Evolutionary conservation across 805 yeast species (phyloP), one percentile per base, ranked within the genome.

Genomic region (Phaffomyces antillensis): DNA sequence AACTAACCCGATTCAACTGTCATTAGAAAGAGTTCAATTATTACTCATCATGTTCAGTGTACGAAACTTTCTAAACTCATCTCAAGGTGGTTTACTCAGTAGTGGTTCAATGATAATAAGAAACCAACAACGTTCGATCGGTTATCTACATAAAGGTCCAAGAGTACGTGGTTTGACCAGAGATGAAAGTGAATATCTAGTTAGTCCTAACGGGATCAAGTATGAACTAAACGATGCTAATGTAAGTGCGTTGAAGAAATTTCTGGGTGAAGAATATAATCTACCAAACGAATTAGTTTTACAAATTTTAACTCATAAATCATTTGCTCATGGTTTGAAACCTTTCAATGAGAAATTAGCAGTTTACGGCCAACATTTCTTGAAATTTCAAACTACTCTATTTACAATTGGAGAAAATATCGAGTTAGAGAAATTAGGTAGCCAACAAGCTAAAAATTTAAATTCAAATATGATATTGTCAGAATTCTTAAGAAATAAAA

Each of bases 291-390:
- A 73, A 7, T 53, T 83, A 47, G 66, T 83, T 20, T 69, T 88
- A 49, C 98, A 91, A 67, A 80, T 86, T 36, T 68, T 90, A 56
- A 90, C 97, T 7, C 97, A 91, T 68, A 91, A 91, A 67, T 86
- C 96, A 20, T 91, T 89, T 71, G 95, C 95, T 6, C 95, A 87
- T 66, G 97, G 96, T 10, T 70, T 76, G 50, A 79, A 82, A 55
- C 96, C 97, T 8, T 87, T 86, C 67, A 91, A 90, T 66, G 96
- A 89, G 61, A 85, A 83, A 62, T 70, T 91, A 55, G 72, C 87
- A 17, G 75, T 83, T 37, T 67, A 87, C 61, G 97, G 95, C 16
- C 60, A 74, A 33, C 83, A 81, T 58, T 66, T 81, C 54, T 62
- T 83, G 51, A 79, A 78, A 58, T 67, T 61, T 31, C 64, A 59